phyloP scores from a whole-genome alignment of 148 eudicot genomes.

The Rhododendron vialii region DNA sequence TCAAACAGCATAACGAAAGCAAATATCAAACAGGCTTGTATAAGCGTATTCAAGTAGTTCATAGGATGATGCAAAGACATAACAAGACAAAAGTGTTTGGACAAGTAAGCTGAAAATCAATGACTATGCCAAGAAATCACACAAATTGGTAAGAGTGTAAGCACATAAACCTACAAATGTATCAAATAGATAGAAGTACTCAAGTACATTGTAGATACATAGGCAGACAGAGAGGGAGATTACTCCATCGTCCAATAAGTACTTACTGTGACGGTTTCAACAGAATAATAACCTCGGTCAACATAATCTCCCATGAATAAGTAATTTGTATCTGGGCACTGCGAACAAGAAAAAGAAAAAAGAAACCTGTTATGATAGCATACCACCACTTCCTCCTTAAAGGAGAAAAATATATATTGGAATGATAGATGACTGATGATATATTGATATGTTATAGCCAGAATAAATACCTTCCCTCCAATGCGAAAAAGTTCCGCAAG shows the following conservation, averaged over 20 bases:
- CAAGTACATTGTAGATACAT: not conserved
- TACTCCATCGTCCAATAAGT: not conserved
- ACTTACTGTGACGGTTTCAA: conserved; percentile 95
- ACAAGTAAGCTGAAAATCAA: not conserved
- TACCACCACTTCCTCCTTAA: not conserved
- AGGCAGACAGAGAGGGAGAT: not conserved
- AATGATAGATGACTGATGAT: not conserved
- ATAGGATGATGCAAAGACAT: not conserved
- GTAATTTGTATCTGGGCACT: conserved; percentile 98
- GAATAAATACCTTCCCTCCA: conserved; percentile 76
- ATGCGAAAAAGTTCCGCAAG: conserved; percentile 95
- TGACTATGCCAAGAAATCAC: not conserved
- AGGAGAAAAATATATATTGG: not conserved
- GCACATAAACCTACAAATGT: not conserved
- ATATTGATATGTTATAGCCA: not conserved
- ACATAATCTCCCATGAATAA: conserved; percentile 99
- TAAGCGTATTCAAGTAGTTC: not conserved
- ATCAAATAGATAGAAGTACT: not conserved
- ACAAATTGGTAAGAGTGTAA: not conserved
- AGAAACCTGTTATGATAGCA: not conserved
- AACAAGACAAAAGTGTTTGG: not conserved
- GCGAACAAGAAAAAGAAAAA: conserved; percentile 19
- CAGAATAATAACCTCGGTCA: conserved; percentile 97
- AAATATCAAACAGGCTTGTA: not conserved
- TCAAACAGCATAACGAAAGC: not conserved